Base-by-base conservation (phyloP, 2,329 filamentous ascomycete genomes). In the Aspergillus sojae region DNA sequence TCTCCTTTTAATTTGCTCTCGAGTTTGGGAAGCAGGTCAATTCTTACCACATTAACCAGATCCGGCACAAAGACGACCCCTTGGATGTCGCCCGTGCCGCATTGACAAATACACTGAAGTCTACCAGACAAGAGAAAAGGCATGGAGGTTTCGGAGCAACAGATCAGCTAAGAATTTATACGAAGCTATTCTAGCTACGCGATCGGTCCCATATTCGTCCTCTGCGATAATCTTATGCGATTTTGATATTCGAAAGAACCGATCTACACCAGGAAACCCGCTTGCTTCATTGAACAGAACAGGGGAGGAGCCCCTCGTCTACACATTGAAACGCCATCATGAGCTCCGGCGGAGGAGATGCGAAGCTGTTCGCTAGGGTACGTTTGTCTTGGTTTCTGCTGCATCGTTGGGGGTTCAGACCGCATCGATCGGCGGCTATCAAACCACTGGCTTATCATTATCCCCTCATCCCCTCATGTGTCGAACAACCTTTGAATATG, bases 331-430 rank as follows among this genome's bases (percentile, higher is more conserved):
- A 48, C 53, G 48, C 68, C 75, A 82, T 70, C 71, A 89, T 89
- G 86, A 87, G 84, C 78, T 83, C 86, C 67, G 80, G 88, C 80
- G 92, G 92, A 82, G 93, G 95, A 81, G 95, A 98, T 88, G 96
- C 95, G 83, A 98, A 97, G 88, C 90, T 99, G 83, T 99, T 99
- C 85, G 94, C 95, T 80, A 89, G 95, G 85, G 95, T 99, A 90
- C 74, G 88, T 88, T 52, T 52, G 26, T 64, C 64, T 66, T 65
- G 65, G 67, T 68, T 63, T 62, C 67, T 64, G 60, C 68, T 68
- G 70, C 45, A 43, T 62, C 63, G 55, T 62, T 43, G 52, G 52
- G n/a, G n/a, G 21, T 36, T 55, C 21, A 55, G 32, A 34, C 32
- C 52, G 52, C 21, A 39, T 55, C 52, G 52, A 39, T 55, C 32